Evolutionary conservation across 2,329 filamentous ascomycete species (phyloP).

Genomic region (Botrytis elliptica): DNA sequence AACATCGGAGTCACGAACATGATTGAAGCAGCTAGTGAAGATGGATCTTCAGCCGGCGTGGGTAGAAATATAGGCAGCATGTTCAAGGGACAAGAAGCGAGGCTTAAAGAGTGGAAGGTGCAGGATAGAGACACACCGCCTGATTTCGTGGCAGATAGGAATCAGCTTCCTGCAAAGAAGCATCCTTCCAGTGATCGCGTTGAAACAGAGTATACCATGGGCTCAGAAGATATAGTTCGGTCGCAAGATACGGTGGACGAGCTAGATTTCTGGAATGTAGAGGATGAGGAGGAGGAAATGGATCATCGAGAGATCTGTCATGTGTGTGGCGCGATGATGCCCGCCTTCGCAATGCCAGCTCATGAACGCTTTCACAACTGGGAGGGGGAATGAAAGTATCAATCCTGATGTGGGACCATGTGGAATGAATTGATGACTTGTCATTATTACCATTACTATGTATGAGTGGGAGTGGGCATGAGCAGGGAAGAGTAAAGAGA

Average conservation of each 20-base stretch:
- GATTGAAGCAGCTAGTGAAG: slow-evolving; percentile 51
- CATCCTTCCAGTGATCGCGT: background rate
- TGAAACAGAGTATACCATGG: background rate
- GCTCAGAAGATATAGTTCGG: slow-evolving; percentile 35
- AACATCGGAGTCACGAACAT: slow-evolving; percentile 91
- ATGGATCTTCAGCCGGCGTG: slow-evolving; percentile 44
- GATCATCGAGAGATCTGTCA: slow-evolving; percentile 41
- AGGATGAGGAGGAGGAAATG: slow-evolving; percentile 33
- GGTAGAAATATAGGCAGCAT: slow-evolving; percentile 76
- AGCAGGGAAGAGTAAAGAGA: background rate
- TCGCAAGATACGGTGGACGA: slow-evolving; percentile 33
- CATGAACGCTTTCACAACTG: slow-evolving; percentile 48
- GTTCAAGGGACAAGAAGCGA: slow-evolving; percentile 73
- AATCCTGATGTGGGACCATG: background rate
- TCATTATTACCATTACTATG: background rate
- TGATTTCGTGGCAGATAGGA: slow-evolving; percentile 19
- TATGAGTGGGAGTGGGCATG: background rate
- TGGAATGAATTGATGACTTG: background rate
- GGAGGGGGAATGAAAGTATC: slow-evolving; percentile 25
- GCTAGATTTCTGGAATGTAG: slow-evolving; percentile 26
- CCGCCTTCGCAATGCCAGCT: slow-evolving; percentile 49
- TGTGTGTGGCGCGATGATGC: slow-evolving; percentile 47
- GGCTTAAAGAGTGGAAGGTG: slow-evolving; percentile 65
- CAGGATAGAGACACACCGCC: slow-evolving; percentile 46
- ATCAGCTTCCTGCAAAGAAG: background rate